These are phyloP conservation scores for Myxozyma mucilagina DNA, from an alignment of 805 yeast genomes.

Conservation along the genomic window DNA sequence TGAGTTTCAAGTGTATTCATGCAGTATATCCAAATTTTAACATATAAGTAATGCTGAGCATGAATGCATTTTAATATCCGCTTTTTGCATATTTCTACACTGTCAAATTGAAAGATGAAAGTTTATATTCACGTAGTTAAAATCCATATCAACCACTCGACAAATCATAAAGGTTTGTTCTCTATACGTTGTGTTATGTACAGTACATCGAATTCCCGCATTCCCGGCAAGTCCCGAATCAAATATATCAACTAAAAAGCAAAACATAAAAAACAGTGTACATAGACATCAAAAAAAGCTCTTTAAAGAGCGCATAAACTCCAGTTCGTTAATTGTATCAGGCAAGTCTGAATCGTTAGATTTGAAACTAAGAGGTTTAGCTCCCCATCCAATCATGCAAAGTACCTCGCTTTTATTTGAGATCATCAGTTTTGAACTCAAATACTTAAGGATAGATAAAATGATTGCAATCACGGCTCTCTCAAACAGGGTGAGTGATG, in stretches of 20 bases:
- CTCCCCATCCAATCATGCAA: constrained; percentile 43
- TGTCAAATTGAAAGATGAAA: too few relatives aligned
- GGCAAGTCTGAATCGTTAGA: constrained; percentile 43
- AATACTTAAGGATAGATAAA: constrained; percentile 57
- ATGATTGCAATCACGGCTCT: constrained; percentile 53
- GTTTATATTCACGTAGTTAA: too few relatives aligned
- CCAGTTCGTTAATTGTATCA: constrained; percentile 11
- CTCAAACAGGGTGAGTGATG: constrained; percentile 42
- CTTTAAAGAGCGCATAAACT: constrained; percentile 11
- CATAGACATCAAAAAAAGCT: constrained; percentile 3
- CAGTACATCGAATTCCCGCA: too few relatives aligned
- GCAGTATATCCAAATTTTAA: neutral
- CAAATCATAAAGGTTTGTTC: too few relatives aligned
- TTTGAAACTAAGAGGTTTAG: constrained; percentile 48
- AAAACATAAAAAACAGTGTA: too few relatives aligned
- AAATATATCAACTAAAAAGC: too few relatives aligned
- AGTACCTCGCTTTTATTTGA: constrained; percentile 30
- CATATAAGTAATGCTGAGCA: neutral
- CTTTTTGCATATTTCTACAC: too few relatives aligned
- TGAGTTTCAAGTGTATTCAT: neutral
- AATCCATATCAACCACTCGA: too few relatives aligned
- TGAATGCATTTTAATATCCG: too few relatives aligned
- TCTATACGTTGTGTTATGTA: too few relatives aligned
- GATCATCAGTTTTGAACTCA: constrained; percentile 47
- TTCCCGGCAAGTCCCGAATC: too few relatives aligned